Evolutionary conservation across 306 rosid genomes (phyloP).

Genomic region (Carpinus viminea): DNA sequence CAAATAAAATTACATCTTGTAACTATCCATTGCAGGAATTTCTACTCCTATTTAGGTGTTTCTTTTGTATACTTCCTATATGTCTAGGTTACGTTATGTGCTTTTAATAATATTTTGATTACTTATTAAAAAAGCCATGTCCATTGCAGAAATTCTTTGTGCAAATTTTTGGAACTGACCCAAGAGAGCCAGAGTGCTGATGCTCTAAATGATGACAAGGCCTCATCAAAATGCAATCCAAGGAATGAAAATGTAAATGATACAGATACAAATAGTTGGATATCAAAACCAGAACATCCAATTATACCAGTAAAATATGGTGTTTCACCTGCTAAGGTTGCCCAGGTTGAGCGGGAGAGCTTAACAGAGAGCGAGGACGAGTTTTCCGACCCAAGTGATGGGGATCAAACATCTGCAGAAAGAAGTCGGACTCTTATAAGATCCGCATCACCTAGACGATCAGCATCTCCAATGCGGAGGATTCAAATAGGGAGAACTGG

Average conservation of each 20-base stretch:
- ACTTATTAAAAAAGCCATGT: not conserved
- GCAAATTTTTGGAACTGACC: conserved; percentile 53
- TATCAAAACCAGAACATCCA: conserved; percentile 43
- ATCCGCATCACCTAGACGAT: conserved; percentile 75
- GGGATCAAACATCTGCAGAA: conserved; percentile 62
- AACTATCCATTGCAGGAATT: conserved; percentile 50
- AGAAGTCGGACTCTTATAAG: conserved; percentile 83
- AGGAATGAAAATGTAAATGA: conserved; percentile 35
- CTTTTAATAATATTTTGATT: too few species aligned
- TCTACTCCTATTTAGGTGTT: too few species aligned
- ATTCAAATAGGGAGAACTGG: conserved; percentile 87
- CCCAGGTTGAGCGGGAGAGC: conserved; percentile 73
- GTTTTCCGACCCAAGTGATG: conserved; percentile 74
- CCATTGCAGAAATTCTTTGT: conserved; percentile 56
- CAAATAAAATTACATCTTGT: conserved; percentile 15
- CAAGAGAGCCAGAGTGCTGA: conserved; percentile 35
- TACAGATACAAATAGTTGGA: conserved; percentile 31
- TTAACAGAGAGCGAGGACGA: conserved; percentile 64
- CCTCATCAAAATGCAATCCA: conserved; percentile 26
- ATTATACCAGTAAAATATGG: conserved; percentile 65
- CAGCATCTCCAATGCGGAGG: conserved; percentile 98
- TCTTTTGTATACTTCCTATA: too few species aligned
- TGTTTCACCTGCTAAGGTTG: conserved; percentile 94
- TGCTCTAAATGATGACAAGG: conserved; percentile 41
- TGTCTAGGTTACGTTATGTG: too few species aligned